Percentiles rank a stretch among this genome's conserved stretches.
phyloP scores from a whole-genome alignment of 805 yeast species.

The Komagataella pastoris region DNA sequence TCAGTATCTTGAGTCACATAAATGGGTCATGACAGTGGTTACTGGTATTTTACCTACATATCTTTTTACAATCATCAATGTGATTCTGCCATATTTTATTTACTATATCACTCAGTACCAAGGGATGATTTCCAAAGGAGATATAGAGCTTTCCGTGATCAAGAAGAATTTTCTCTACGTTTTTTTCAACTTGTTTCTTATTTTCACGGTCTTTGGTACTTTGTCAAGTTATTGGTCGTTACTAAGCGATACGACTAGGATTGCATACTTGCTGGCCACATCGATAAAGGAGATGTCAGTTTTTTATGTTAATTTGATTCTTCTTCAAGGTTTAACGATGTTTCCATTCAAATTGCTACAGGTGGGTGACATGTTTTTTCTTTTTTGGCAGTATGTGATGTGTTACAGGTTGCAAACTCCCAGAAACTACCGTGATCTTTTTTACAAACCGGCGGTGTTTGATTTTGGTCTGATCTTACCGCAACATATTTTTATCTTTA shows the following conservation, averaged over 20 bases:
- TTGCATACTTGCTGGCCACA: conserved; percentile 40
- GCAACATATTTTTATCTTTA: conserved; percentile 44
- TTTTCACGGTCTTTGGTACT: conserved; percentile 49
- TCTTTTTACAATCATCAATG: conserved; percentile 40
- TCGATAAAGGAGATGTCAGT: conserved; percentile 38
- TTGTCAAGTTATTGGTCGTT: conserved; percentile 45
- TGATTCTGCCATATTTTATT: conserved; percentile 41
- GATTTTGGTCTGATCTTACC: conserved; percentile 51
- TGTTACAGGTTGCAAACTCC: conserved; percentile 29
- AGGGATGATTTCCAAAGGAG: conserved; percentile 43
- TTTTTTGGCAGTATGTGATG: conserved; percentile 27
- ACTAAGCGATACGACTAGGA: conserved; percentile 43
- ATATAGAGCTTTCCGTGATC: conserved; percentile 41
- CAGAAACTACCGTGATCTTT: conserved; percentile 33
- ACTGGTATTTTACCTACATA: conserved; percentile 53
- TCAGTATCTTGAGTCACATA: conserved; percentile 32
- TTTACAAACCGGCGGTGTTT: conserved; percentile 44
- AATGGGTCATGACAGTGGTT: conserved; percentile 38
- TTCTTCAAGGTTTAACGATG: conserved; percentile 60
- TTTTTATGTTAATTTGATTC: conserved; percentile 46
- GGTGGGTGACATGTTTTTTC: conserved; percentile 34
- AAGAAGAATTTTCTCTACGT: conserved; percentile 47
- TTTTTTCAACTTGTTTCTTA: conserved; percentile 47
- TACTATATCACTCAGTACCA: conserved; percentile 34
- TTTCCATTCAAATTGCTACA: conserved; percentile 44